Conservation (phyloP, 768 basidiomycete genomes). For the Melanogaster broomeanus region DNA sequence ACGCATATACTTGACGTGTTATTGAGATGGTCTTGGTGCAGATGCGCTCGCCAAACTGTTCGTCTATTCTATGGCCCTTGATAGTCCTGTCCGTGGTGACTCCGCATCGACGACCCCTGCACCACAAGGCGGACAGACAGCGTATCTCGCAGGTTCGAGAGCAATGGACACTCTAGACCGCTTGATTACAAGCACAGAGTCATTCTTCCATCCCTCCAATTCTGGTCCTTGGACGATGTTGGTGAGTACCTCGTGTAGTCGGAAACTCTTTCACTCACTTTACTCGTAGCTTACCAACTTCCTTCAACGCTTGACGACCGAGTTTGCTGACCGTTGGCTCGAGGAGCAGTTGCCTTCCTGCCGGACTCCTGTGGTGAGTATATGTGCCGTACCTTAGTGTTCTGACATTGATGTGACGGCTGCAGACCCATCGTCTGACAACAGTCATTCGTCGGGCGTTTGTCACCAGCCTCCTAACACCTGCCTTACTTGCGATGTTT, state of each 20-base stretch:
- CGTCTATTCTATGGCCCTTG: conserved; percentile 87
- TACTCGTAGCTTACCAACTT: conserved; percentile 70
- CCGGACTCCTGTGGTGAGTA: conserved; percentile 69
- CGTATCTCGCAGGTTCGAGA: conserved; percentile 79
- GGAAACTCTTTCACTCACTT: conserved; percentile 8
- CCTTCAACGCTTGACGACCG: conserved; percentile 70
- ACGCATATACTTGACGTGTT: not conserved
- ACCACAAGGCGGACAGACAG: conserved; percentile 50
- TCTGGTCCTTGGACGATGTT: conserved; percentile 76
- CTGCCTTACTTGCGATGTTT: conserved; percentile 89
- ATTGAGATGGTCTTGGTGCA: conserved; percentile 25
- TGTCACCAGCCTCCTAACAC: conserved; percentile 78
- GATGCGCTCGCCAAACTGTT: conserved; percentile 82
- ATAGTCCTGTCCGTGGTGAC: conserved; percentile 59
- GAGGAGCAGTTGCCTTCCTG: conserved; percentile 79
- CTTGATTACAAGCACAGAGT: conserved; percentile 88
- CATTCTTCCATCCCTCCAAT: conserved; percentile 95
- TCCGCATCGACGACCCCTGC: conserved; percentile 62
- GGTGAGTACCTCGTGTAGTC: conserved; percentile 10
- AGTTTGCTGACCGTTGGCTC: conserved; percentile 77
- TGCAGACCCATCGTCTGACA: conserved; percentile 75
- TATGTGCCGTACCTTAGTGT: not conserved
- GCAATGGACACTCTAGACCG: conserved; percentile 87
- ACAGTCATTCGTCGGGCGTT: conserved; percentile 79
- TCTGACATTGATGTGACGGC: conserved; percentile 1